Percentiles rank a stretch among this genome's conserved stretches.
These are phyloP conservation scores for Trypanosoma boissoni DNA, from an alignment of 208 protist species.

Conservation along the genomic window DNA sequence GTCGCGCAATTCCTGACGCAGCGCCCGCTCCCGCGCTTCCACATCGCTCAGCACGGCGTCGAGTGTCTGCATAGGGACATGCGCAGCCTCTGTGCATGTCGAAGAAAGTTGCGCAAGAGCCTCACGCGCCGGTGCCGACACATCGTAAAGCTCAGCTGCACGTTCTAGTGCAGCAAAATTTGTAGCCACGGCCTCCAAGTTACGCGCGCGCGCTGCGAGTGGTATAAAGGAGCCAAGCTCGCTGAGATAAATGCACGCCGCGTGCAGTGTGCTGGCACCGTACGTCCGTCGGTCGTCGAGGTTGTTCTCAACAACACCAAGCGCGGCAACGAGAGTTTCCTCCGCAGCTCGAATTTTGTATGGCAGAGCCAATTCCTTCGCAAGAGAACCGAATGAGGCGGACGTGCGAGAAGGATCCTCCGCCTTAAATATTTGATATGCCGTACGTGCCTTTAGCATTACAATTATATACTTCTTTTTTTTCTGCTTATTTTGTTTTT, in stretches of 20 bases:
- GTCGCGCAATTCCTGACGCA: constrained; percentile 45
- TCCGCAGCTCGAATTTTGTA: constrained; percentile 72
- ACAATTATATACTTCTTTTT: background rate
- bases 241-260: constrained; percentile 49
- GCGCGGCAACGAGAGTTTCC: constrained; percentile 52
- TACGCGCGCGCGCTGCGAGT: constrained; percentile 41
- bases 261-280: constrained; percentile 53
- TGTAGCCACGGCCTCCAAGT: constrained; percentile 31
- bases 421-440: constrained; percentile 75
- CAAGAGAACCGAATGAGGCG: constrained; percentile 53
- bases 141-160: constrained; percentile 39
- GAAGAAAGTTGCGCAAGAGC: constrained; percentile 35
- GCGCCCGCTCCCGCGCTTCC: constrained; percentile 36
- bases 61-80: constrained; percentile 37
- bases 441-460: constrained; percentile 66
- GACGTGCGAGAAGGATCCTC: constrained; percentile 32
- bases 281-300: constrained; percentile 32
- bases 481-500: background rate
- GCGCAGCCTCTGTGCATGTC: constrained; percentile 10
- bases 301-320: constrained; percentile 44
- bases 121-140: constrained; percentile 22
- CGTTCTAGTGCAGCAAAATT: constrained; percentile 51
- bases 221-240: constrained; percentile 58
- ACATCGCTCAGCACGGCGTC: constrained; percentile 42
- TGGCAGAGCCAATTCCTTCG: constrained; percentile 50